phyloP scores from a whole-genome alignment of 495 filamentous ascomycete genomes.

The Podospora anserina region DNA sequence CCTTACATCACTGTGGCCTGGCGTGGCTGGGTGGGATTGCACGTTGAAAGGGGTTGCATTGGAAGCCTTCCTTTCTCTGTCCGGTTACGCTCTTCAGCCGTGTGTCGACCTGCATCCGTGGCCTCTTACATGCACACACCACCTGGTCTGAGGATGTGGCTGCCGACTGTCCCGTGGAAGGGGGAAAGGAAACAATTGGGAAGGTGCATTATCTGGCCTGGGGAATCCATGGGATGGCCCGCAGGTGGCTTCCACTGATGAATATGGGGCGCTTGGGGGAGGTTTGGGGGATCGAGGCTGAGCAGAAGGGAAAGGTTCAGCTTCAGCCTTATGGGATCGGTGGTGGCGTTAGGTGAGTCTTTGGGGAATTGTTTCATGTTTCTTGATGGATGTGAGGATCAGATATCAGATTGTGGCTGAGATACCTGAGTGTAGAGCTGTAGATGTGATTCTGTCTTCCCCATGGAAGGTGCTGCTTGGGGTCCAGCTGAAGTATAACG shows the following conservation, averaged over 20 bases:
- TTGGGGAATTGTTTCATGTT: background rate
- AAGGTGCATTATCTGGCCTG: background rate
- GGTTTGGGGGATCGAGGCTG: background rate
- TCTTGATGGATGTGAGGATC: background rate
- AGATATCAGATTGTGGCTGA: background rate
- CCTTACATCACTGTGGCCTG: background rate
- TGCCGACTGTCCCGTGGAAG: background rate
- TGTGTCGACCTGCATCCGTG: background rate
- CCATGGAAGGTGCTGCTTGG: background rate
- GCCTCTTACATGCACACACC: background rate
- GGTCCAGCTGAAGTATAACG: background rate
- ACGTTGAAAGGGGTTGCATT: background rate
- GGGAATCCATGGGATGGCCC: background rate
- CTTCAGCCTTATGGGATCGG: background rate
- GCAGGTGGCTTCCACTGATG: background rate
- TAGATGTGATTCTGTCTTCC: background rate
- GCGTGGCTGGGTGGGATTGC: background rate
- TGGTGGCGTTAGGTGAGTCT: background rate
- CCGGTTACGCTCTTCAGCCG: too few relatives aligned
- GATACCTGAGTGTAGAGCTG: background rate
- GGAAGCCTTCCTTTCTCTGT: too few relatives aligned
- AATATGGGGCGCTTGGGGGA: background rate
- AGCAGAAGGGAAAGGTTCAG: background rate
- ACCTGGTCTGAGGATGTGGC: background rate
- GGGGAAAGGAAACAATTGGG: background rate